phyloP scores from a whole-genome alignment of 2,329 filamentous ascomycete genomes.

The Lecanicillium sp. region DNA sequence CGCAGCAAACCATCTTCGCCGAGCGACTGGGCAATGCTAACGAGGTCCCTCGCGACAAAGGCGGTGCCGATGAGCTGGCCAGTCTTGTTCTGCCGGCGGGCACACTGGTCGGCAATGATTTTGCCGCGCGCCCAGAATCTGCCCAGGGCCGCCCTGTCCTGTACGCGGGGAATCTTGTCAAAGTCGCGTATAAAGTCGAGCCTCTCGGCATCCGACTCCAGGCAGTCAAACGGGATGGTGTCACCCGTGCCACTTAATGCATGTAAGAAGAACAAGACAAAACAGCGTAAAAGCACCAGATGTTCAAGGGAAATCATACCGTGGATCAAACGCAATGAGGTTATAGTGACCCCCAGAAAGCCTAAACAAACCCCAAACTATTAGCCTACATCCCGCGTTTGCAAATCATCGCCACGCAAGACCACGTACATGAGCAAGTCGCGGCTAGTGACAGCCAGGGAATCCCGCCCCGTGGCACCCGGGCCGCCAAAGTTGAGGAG shows the following conservation, averaged over 20 bases:
- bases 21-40: slow-evolving; percentile 16
- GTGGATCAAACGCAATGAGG: slow-evolving; percentile 18
- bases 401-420: not conserved
- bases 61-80: slow-evolving; percentile 32
- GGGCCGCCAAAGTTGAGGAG: slow-evolving; percentile 2
- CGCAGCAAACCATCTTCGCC: slow-evolving; percentile 30
- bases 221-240: slow-evolving; percentile 19
- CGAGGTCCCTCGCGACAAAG: slow-evolving; percentile 35
- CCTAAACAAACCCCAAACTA: slow-evolving; percentile 6
- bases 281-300: not conserved
- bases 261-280: not conserved
- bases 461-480: not conserved
- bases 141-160: slow-evolving; percentile 11
- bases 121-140: slow-evolving; percentile 15
- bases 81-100: slow-evolving; percentile 16
- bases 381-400: not conserved
- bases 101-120: slow-evolving; percentile 15
- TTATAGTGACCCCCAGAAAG: slow-evolving; percentile 18
- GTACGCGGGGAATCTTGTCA: slow-evolving; percentile 14
- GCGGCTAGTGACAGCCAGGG: not conserved
- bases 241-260: slow-evolving; percentile 17
- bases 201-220: slow-evolving; percentile 3
- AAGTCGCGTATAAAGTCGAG: slow-evolving; percentile 1
- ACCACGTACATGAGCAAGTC: not conserved
- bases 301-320: slow-evolving; percentile 12